A percentile compares a stretch with the other conserved stretches of the same genome.
Evolutionary conservation across 2,329 filamentous ascomycete species (phyloP).

Genomic region (Huntiella omanensis): DNA sequence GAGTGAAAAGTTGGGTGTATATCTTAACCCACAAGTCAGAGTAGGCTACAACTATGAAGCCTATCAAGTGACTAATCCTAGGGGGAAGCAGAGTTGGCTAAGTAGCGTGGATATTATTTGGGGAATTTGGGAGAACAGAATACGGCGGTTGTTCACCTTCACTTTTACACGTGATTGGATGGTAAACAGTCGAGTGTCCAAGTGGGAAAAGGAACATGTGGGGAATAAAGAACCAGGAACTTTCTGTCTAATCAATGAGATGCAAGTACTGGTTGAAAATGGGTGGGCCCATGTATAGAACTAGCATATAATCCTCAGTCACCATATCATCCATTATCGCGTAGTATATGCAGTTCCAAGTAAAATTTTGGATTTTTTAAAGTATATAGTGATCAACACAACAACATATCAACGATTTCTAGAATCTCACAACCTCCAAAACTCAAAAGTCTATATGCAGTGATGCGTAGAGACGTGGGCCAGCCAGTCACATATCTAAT

Average conservation of each 20-base stretch:
- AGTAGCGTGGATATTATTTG: slow-evolving; percentile 27
- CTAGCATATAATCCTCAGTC: background rate
- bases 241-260: slow-evolving; percentile 40
- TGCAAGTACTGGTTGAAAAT: slow-evolving; percentile 37
- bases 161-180: slow-evolving; percentile 15
- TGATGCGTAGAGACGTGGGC: background rate
- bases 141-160: slow-evolving; percentile 24
- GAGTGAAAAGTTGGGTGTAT: slow-evolving; percentile 35
- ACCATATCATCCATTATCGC: background rate
- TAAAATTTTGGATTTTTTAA: background rate
- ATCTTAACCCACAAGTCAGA: slow-evolving; percentile 48
- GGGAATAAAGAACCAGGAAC: slow-evolving; percentile 25
- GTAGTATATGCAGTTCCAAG: background rate
- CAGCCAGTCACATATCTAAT: background rate
- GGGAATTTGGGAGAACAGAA: slow-evolving; percentile 40
- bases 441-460: background rate
- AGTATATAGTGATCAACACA: background rate
- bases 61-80: slow-evolving; percentile 29
- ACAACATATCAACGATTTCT: background rate
- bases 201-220: slow-evolving; percentile 21
- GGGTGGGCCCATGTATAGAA: slow-evolving; percentile 38
- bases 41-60: slow-evolving; percentile 42
- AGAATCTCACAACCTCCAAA: background rate
- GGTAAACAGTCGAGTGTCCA: slow-evolving; percentile 21
- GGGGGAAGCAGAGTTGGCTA: slow-evolving; percentile 23